Evolutionary conservation across 75 land plant species (phyloP).

Genomic region (Pinus taeda): DNA sequence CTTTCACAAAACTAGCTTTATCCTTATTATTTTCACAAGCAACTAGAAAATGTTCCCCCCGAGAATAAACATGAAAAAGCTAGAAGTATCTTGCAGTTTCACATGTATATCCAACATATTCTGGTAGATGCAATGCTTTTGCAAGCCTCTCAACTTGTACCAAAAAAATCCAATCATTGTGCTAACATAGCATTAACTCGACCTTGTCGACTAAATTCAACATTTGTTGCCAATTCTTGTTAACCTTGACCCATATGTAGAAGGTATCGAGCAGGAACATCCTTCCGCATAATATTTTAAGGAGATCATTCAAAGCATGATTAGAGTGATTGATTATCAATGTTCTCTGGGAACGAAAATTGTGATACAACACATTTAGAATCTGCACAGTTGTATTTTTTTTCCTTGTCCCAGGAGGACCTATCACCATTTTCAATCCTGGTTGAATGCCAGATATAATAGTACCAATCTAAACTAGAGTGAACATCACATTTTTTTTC

Average conservation of each 20-base stretch:
- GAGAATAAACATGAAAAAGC: constrained; percentile 94
- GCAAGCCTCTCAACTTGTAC: constrained; percentile 94
- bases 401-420: constrained; percentile 99
- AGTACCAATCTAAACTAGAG: constrained; percentile 81
- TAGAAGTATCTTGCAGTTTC: constrained; percentile 98
- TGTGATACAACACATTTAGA: constrained; percentile 96
- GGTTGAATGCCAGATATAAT: constrained; percentile 93
- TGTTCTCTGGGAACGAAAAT: constrained; percentile 95
- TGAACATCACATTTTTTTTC: constrained; percentile 93
- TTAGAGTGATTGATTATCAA: constrained; percentile 97
- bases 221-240: constrained; percentile 93
- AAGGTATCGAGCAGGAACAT: constrained; percentile 96
- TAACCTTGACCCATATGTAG: constrained; percentile 98
- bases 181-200: constrained; percentile 99
- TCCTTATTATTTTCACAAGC: constrained; percentile 62
- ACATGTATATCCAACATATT: constrained; percentile 95
- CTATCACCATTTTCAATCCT: constrained; percentile 96
- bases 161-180: constrained; percentile 81
- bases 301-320: constrained; percentile 97
- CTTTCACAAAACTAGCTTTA: constrained; percentile 73
- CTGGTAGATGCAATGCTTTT: constrained; percentile 80
- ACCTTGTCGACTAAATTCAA: constrained; percentile 95
- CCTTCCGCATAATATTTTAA: constrained; percentile 99
- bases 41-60: constrained; percentile 95
- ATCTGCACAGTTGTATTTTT: constrained; percentile 98